Evolutionary conservation across 805 yeast species (phyloP), one percentile per base, ranked within the genome.

Genomic region (Candida argentea): DNA sequence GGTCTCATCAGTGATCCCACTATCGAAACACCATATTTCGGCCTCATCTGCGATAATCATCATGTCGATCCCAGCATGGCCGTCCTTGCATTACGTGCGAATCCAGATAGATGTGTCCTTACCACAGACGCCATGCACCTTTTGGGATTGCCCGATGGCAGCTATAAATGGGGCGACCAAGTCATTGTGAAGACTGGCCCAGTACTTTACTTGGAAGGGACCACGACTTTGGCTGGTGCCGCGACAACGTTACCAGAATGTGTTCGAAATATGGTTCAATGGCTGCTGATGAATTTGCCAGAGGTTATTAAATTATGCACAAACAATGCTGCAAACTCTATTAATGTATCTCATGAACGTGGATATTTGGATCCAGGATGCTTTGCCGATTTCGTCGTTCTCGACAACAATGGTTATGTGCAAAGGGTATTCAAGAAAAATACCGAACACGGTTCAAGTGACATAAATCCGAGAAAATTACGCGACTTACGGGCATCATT

Each of bases 71-170:
- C 75, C 2, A 51, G 73, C 16, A 62, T 66, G 53, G 65, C 64
- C 16, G 52, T 58, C 11, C 34, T 67, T 29, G 76, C 76, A 1
- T 73, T 67, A 50, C 52, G 57, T 22, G 52, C 74, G 10, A 58
- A 59, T 39, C 70, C 74, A 6, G 67, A 65, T n/a, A 68, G 67
- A 37, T 64, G 72, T 39, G 60, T 69, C 22, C 50, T 73, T 35
- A 74, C 68, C 10, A 72, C 79, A 3, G 79, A 72, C 42, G 76
- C 78, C 28, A 70, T 70, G 67, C 63, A 61, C 40, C 57, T 69
- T 40, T 60, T 70, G 37, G 79, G 79, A 2, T 56, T 70, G 38
- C 62, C 67, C 2, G 73, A 71, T 37, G 79, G 79, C n/a, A 47
- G 53, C 14, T 72, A 72, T 43, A 50, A 54, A 36, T 70, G 77